Conservation (phyloP, 108 stramenopile species). For the Chaetoceros muelleri region DNA sequence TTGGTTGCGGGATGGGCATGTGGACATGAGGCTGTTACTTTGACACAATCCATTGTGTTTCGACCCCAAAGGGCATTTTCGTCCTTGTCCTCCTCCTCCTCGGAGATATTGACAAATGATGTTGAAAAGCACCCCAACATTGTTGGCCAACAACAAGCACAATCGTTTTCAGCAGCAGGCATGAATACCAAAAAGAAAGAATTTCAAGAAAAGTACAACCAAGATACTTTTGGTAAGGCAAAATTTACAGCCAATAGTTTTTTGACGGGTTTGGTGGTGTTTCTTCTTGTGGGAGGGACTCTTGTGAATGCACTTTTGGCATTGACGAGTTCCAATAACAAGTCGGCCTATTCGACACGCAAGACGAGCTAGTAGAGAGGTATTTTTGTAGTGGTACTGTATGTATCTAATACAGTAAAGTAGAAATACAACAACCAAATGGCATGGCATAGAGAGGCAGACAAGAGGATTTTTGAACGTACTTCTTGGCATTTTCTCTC, state of each 20-base stretch:
- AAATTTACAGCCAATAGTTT: neutral
- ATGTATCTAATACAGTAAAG: neutral
- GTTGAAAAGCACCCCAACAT: neutral
- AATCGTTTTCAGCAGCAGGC: neutral
- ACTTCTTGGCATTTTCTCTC: neutral
- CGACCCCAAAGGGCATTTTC: neutral
- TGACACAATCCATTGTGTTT: neutral
- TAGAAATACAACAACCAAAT: neutral
- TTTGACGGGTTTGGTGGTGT: neutral
- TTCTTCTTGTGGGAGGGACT: neutral
- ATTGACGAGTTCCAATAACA: neutral
- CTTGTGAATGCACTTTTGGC: neutral
- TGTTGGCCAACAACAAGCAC: neutral
- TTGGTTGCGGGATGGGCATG: neutral
- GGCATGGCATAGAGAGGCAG: neutral
- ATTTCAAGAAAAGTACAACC: neutral
- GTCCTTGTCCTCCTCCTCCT: neutral
- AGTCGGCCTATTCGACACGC: no score
- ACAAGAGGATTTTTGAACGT: neutral
- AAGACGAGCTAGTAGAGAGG: neutral
- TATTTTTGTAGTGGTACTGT: neutral
- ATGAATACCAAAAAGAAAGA: neutral
- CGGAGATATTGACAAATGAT: neutral
- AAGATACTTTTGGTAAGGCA: neutral
- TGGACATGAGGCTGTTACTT: neutral